phyloP scores from a whole-genome alignment of 306 rosid species.

The Rosa chinensis region DNA sequence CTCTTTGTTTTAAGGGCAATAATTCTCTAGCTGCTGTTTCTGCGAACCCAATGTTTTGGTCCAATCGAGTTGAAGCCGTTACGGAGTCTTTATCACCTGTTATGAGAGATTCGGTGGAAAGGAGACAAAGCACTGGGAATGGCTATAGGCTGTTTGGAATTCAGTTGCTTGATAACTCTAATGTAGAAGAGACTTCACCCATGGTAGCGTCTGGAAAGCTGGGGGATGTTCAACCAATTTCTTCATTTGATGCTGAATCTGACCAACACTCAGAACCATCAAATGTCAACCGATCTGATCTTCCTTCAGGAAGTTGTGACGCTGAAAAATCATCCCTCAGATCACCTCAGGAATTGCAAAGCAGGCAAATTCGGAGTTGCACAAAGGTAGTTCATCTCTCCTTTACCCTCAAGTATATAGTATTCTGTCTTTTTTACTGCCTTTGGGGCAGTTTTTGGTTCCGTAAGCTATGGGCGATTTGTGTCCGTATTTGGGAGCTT shows the following conservation, averaged over 20 bases:
- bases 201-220: conserved; percentile 46
- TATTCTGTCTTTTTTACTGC: neutral
- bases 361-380: conserved; percentile 96
- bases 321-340: conserved; percentile 85
- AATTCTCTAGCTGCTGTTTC: conserved; percentile 53
- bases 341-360: conserved; percentile 80
- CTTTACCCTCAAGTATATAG: neutral
- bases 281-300: conserved; percentile 68
- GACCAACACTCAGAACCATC: conserved; percentile 92
- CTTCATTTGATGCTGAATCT: conserved; percentile 66
- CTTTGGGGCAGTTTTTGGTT: neutral
- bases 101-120: conserved; percentile 59
- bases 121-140: conserved; percentile 64
- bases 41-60: conserved; percentile 65
- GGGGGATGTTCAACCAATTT: conserved; percentile 48
- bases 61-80: conserved; percentile 59
- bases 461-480: neutral
- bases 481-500: neutral
- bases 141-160: conserved; percentile 91
- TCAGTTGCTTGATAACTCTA: conserved; percentile 69
- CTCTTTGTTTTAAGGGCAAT: conserved; percentile 69
- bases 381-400: conserved; percentile 62
- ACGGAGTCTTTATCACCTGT: conserved; percentile 58
- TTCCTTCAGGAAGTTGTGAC: conserved; percentile 86
- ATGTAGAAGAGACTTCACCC: conserved; percentile 56